Evolutionary conservation across 2,329 filamentous ascomycete genomes (phyloP).

Genomic region (Nemania serpens): DNA sequence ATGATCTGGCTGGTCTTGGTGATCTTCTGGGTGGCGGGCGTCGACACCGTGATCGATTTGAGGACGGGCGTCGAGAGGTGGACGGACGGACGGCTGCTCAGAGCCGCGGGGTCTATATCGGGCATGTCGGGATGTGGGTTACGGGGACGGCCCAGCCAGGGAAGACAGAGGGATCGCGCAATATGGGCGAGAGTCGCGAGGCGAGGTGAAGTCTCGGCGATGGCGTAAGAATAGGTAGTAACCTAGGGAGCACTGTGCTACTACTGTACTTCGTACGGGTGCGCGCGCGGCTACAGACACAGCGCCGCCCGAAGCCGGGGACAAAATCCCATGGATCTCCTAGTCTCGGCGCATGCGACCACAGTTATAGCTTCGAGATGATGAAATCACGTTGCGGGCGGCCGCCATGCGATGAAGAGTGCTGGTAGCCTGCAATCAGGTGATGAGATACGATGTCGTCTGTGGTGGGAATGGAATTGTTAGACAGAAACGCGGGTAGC

Average conservation of each 20-base stretch:
- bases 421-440: constrained; percentile 23
- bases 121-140: constrained; percentile 54
- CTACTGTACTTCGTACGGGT: too few relatives aligned
- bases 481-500: constrained; percentile 12
- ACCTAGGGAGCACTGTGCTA: too few relatives aligned
- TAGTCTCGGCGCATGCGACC: constrained; percentile 35
- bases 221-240: not conserved
- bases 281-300: constrained; percentile 34
- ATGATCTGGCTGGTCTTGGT: constrained; percentile 66
- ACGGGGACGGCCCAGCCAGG: constrained; percentile 28
- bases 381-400: constrained; percentile 28
- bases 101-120: constrained; percentile 71
- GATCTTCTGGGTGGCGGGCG: constrained; percentile 54
- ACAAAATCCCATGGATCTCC: constrained; percentile 36
- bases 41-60: constrained; percentile 61
- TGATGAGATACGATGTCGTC: constrained; percentile 24
- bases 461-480: constrained; percentile 19
- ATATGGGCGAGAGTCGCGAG: constrained; percentile 27
- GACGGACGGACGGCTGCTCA: constrained; percentile 62
- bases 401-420: constrained; percentile 34
- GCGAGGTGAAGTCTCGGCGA: not conserved
- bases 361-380: constrained; percentile 21
- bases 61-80: constrained; percentile 64
- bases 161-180: constrained; percentile 31
- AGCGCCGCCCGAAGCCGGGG: constrained; percentile 37